Evolutionary conservation across 192 early-diverging fungal genomes (phyloP).

Genomic region (Mortierella claussenii): DNA sequence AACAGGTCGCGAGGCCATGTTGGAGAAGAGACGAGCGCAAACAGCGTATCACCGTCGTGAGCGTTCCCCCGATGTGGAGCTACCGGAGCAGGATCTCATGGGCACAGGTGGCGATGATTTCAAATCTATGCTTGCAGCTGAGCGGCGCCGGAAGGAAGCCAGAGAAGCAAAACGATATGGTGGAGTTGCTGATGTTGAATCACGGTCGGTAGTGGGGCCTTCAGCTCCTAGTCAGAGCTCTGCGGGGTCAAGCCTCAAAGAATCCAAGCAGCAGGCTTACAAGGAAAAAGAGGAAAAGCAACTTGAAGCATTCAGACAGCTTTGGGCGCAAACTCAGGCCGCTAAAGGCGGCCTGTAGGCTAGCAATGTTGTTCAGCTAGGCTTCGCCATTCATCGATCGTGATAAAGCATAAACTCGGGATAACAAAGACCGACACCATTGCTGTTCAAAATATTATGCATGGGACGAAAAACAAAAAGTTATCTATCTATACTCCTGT

Average conservation of each 20-base stretch:
- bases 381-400: neutral
- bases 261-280: constrained; percentile 31
- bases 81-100: constrained; percentile 72
- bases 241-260: constrained; percentile 9
- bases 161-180: constrained; percentile 19
- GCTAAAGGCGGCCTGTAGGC: constrained; percentile 15
- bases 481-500: constrained; percentile 7
- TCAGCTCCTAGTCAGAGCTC: neutral
- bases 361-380: neutral
- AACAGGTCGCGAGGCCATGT: constrained; percentile 69
- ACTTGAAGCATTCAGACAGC: constrained; percentile 38
- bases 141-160: constrained; percentile 22
- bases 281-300: constrained; percentile 50
- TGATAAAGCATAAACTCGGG: too few species aligned
- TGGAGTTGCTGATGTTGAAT: neutral
- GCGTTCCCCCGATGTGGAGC: constrained; percentile 68
- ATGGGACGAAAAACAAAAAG: neutral
- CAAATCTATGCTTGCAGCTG: constrained; percentile 48
- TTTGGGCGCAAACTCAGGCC: constrained; percentile 45
- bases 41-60: constrained; percentile 71
- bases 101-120: constrained; percentile 67
- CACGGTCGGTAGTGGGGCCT: neutral
- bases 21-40: constrained; percentile 69
- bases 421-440: too few species aligned
- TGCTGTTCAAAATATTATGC: too few species aligned